phyloP scores from a whole-genome alignment of 306 rosid genomes.

The Rosa multiflora region DNA sequence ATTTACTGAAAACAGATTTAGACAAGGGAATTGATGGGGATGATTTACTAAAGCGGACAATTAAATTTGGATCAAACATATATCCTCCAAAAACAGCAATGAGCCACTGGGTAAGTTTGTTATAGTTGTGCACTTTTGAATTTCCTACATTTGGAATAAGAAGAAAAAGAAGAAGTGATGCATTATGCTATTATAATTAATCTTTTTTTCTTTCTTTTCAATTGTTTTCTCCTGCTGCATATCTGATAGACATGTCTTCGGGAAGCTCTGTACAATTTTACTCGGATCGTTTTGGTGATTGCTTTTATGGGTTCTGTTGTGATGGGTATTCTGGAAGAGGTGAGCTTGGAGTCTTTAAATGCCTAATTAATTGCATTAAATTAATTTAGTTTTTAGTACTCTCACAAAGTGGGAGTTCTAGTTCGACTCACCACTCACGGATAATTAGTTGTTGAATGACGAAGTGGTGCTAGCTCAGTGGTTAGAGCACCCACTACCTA shows the following conservation, averaged over 20 bases:
- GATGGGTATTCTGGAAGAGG: constrained; percentile 84
- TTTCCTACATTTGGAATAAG: neutral
- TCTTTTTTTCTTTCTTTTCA: neutral
- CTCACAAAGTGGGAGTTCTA: too few relatives aligned
- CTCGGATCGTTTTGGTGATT: constrained; percentile 73
- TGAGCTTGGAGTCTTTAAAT: constrained; percentile 21
- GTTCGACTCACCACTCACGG: too few relatives aligned
- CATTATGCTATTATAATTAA: neutral
- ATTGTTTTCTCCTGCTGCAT: constrained; percentile 13
- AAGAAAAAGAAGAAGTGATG: neutral
- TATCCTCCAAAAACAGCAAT: constrained; percentile 72
- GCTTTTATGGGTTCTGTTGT: constrained; percentile 91
- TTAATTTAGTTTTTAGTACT: too few relatives aligned
- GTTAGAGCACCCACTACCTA: too few relatives aligned
- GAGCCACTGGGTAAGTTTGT: constrained; percentile 53
- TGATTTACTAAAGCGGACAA: constrained; percentile 55
- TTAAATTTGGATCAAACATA: constrained; percentile 62
- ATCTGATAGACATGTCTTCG: constrained; percentile 70
- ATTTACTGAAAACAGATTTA: constrained; percentile 53
- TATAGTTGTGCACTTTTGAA: constrained; percentile 5
- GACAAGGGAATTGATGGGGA: constrained; percentile 70
- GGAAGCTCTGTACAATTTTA: constrained; percentile 95
- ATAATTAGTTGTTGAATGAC: too few relatives aligned
- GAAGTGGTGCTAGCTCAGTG: too few relatives aligned
- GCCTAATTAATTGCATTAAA: neutral